These are phyloP conservation scores for Cichorium intybus DNA, from an alignment of 140 eudicot genomes.

Conservation along the genomic window DNA sequence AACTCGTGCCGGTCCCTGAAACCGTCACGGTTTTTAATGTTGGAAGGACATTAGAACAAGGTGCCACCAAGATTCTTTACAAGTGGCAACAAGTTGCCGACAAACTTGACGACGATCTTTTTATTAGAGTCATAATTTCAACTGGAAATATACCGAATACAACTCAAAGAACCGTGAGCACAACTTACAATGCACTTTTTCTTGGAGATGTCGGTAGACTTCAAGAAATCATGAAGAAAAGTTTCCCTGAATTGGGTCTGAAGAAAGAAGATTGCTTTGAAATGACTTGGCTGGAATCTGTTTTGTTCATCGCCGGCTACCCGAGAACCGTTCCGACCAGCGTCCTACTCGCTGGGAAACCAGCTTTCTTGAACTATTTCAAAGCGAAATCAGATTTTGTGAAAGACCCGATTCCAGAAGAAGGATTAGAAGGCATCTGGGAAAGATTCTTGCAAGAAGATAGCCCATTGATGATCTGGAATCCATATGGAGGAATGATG, in stretches of 20 bases:
- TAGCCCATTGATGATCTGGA: conserved; percentile 45
- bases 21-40: conserved; percentile 47
- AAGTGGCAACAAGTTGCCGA: conserved; percentile 46
- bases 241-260: conserved; percentile 51
- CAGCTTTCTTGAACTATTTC: conserved; percentile 51
- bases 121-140: conserved; percentile 44
- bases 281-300: conserved; percentile 61
- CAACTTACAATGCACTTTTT: conserved; percentile 44
- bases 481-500: conserved; percentile 65
- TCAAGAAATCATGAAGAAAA: conserved; percentile 26
- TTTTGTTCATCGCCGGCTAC: conserved; percentile 54
- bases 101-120: conserved; percentile 43
- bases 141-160: conserved; percentile 20
- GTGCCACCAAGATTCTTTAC: conserved; percentile 45
- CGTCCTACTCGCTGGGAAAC: conserved; percentile 54
- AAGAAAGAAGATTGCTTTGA: conserved; percentile 40
- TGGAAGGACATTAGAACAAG: conserved; percentile 32
- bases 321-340: conserved; percentile 35
- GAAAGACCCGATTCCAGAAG: conserved; percentile 38
- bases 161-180: conserved; percentile 35
- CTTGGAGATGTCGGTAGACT: conserved; percentile 38
- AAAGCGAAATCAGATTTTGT: conserved; percentile 64
- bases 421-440: conserved; percentile 53
- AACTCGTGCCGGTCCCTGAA: conserved; percentile 44
- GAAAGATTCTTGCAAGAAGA: conserved; percentile 46